A percentile compares a stretch with the other conserved stretches of the same genome.
These are phyloP conservation scores for Phaeoacremonium minimum DNA, from an alignment of 2,329 filamentous ascomycete species.

Conservation along the genomic window DNA sequence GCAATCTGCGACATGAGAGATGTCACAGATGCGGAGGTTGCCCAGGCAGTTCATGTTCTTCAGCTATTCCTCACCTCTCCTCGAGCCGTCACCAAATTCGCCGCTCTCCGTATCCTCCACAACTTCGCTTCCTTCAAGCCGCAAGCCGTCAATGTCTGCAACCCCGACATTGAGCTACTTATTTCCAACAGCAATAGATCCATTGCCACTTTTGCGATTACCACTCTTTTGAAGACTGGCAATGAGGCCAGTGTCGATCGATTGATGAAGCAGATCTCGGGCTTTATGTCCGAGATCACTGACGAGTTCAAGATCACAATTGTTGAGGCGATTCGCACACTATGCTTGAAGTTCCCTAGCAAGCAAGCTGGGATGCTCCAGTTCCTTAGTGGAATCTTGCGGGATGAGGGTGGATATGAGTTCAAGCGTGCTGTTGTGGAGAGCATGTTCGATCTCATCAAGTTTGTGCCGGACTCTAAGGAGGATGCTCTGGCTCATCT, in stretches of 20 bases:
- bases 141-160: constrained; percentile 85
- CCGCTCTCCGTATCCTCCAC: constrained; percentile 92
- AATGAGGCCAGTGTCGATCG: constrained; percentile 97
- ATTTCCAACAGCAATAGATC: constrained; percentile 97
- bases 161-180: constrained; percentile 93
- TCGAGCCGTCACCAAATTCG: constrained; percentile 93
- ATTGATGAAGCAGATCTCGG: constrained; percentile 96
- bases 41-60: constrained; percentile 88
- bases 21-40: constrained; percentile 85
- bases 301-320: constrained; percentile 99
- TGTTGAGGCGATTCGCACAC: constrained; percentile 92
- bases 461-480: constrained; percentile 89
- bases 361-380: constrained; percentile 98
- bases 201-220: constrained; percentile 97
- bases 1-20: constrained; percentile 94
- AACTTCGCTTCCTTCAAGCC: constrained; percentile 97
- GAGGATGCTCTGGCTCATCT: constrained; percentile 85
- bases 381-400: constrained; percentile 93
- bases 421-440: constrained; percentile 98
- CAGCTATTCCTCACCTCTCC: constrained; percentile 97
- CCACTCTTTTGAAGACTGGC: constrained; percentile 94
- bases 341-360: constrained; percentile 95
- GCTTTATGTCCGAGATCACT: constrained; percentile 98
- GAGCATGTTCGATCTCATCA: constrained; percentile 99
- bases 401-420: constrained; percentile 95